Evolutionary conservation across 192 early-diverging fungal species (phyloP).

Genomic region (Pilobolus umbonatus): DNA sequence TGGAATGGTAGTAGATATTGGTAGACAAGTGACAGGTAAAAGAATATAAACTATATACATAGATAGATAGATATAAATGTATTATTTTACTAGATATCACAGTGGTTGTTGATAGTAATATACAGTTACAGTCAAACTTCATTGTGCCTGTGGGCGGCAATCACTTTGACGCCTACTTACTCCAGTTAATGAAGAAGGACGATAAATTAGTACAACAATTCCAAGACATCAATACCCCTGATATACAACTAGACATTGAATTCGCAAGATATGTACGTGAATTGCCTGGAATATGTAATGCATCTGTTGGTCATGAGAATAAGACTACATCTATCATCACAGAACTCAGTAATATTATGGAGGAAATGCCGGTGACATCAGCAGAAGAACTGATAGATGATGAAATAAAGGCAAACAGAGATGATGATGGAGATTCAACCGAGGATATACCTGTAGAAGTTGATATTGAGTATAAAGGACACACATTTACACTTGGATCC

Average conservation of each 20-base stretch:
- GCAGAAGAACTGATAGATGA: conserved; percentile 24
- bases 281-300: conserved; percentile 38
- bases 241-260: conserved; percentile 38
- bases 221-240: conserved; percentile 19
- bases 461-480: conserved; percentile 57
- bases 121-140: conserved; percentile 55
- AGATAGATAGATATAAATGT: background rate
- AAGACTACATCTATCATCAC: background rate
- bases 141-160: conserved; percentile 66
- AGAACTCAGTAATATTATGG: background rate
- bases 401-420: background rate
- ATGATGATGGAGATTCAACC: conserved; percentile 32
- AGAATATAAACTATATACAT: background rate
- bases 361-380: conserved; percentile 4
- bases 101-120: conserved; percentile 71
- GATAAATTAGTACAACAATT: conserved; percentile 41
- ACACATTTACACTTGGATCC: conserved; percentile 55
- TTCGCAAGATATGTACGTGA: conserved; percentile 59
- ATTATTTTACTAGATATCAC: conserved; percentile 55
- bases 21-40: conserved; percentile 74
- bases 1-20: conserved; percentile 90
- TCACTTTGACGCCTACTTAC: conserved; percentile 62
- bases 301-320: conserved; percentile 23
- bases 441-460: conserved; percentile 21
- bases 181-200: conserved; percentile 56